These are phyloP conservation scores for Selenicereus undatus DNA, from an alignment of 148 eudicot species.

Conservation along the genomic window DNA sequence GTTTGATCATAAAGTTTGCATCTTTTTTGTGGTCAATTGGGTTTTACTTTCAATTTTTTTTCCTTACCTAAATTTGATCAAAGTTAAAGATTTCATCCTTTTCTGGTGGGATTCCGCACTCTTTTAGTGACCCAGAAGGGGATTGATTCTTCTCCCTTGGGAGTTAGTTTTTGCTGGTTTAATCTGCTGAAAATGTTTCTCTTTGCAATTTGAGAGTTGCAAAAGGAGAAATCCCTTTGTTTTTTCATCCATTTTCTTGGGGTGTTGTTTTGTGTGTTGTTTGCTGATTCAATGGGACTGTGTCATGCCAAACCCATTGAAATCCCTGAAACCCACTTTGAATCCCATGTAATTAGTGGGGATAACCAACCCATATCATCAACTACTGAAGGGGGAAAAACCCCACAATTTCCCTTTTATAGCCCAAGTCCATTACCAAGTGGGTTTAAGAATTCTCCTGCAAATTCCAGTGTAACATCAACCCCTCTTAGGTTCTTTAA, in stretches of 20 bases:
- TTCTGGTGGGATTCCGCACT: background rate
- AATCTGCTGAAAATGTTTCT: slow-evolving; percentile 13
- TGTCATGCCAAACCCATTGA: slow-evolving; percentile 90
- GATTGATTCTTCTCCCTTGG: background rate
- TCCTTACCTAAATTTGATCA: slow-evolving; percentile 15
- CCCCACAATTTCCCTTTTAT: slow-evolving; percentile 78
- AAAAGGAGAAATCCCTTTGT: background rate
- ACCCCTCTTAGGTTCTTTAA: slow-evolving; percentile 78
- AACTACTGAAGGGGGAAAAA: slow-evolving; percentile 24
- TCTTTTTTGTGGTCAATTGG: slow-evolving; percentile 26
- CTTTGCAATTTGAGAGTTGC: background rate
- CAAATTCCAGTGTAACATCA: slow-evolving; percentile 67
- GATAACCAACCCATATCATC: slow-evolving; percentile 25
- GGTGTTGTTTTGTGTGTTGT: slow-evolving; percentile 14
- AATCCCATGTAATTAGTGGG: slow-evolving; percentile 28
- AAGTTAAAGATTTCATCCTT: background rate
- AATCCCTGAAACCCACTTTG: slow-evolving; percentile 42
- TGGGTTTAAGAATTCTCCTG: slow-evolving; percentile 79
- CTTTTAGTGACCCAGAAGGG: background rate
- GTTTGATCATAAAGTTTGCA: slow-evolving; percentile 44
- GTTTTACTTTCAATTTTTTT: slow-evolving; percentile 13
- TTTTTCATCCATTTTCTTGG: slow-evolving; percentile 4
- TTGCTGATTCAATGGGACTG: slow-evolving; percentile 69
- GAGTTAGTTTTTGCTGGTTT: background rate
- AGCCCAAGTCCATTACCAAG: slow-evolving; percentile 87